A percentile compares a stretch with the other conserved stretches of the same genome.
Evolutionary conservation across 441 rosid species (phyloP).

Genomic region (Arabidopsis lyrata): DNA sequence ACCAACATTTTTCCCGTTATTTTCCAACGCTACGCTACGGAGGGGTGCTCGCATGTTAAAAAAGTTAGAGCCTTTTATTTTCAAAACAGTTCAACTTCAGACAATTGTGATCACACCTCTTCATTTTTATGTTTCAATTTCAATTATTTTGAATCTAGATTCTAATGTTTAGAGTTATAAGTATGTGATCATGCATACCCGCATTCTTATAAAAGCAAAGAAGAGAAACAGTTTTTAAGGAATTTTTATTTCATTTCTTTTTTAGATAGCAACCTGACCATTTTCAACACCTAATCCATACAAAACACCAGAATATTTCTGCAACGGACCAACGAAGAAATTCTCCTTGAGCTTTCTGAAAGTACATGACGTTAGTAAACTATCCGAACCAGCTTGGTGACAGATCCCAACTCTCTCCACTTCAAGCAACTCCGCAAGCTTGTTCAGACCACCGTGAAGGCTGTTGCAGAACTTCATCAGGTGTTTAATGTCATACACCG

Average conservation of each 20-base stretch:
- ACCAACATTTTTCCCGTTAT: too few relatives aligned
- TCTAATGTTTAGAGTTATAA: too few relatives aligned
- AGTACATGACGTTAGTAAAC: constrained; percentile 71
- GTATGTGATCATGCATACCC: too few relatives aligned
- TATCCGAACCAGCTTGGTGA: constrained; percentile 79
- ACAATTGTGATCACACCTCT: too few relatives aligned
- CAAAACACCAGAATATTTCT: constrained; percentile 74
- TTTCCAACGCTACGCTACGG: too few relatives aligned
- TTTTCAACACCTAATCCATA: constrained; percentile 79
- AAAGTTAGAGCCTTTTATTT: too few relatives aligned
- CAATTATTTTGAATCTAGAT: too few relatives aligned
- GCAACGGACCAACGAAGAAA: constrained; percentile 69
- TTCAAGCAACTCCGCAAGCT: constrained; percentile 65
- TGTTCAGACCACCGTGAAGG: constrained; percentile 73
- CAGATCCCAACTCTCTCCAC: constrained; percentile 69
- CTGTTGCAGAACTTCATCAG: constrained; percentile 75
- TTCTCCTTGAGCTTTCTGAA: constrained; percentile 71
- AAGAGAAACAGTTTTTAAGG: too few relatives aligned
- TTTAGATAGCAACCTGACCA: constrained; percentile 52
- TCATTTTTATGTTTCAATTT: too few relatives aligned
- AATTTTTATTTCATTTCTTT: not conserved
- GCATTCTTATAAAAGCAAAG: too few relatives aligned
- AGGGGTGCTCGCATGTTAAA: too few relatives aligned
- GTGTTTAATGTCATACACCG: constrained; percentile 64
- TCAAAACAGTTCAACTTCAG: too few relatives aligned